Evolutionary conservation across 1,139 yeast species (phyloP).

Genomic region (Taiozyma sp.): DNA sequence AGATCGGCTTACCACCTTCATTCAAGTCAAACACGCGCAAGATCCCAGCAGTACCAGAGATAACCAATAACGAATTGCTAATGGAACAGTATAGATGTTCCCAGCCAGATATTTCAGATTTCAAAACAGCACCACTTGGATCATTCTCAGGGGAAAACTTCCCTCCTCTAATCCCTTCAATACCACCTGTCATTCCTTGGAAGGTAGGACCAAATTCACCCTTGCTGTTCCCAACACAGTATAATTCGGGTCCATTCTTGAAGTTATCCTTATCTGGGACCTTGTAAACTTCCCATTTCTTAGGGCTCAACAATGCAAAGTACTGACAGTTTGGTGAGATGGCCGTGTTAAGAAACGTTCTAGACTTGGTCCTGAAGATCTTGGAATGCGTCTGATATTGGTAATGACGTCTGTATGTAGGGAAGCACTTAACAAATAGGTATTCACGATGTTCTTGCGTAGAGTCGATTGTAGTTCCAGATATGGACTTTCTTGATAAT

Average conservation of each 20-base stretch:
- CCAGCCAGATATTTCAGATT: constrained; percentile 37
- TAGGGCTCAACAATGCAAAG: constrained; percentile 61
- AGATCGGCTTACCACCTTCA: constrained; percentile 56
- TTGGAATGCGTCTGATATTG: constrained; percentile 62
- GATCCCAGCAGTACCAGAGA: constrained; percentile 73
- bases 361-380: constrained; percentile 44
- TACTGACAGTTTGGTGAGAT: constrained; percentile 59
- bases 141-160: constrained; percentile 12
- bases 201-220: constrained; percentile 61
- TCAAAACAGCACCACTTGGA: constrained; percentile 15
- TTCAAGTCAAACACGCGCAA: constrained; percentile 60
- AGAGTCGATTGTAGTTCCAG: background rate
- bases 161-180: constrained; percentile 18
- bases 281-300: constrained; percentile 68
- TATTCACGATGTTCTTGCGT: constrained; percentile 37
- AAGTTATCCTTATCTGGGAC: constrained; percentile 31
- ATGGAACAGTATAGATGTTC: constrained; percentile 64
- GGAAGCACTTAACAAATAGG: constrained; percentile 76
- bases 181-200: constrained; percentile 22
- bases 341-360: constrained; percentile 50
- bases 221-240: constrained; percentile 63
- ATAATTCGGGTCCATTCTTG: constrained; percentile 46
- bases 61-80: constrained; percentile 54
- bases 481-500: background rate
- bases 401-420: constrained; percentile 66